phyloP scores from a whole-genome alignment of 768 basidiomycete genomes.

The Pisolithus sp. region DNA sequence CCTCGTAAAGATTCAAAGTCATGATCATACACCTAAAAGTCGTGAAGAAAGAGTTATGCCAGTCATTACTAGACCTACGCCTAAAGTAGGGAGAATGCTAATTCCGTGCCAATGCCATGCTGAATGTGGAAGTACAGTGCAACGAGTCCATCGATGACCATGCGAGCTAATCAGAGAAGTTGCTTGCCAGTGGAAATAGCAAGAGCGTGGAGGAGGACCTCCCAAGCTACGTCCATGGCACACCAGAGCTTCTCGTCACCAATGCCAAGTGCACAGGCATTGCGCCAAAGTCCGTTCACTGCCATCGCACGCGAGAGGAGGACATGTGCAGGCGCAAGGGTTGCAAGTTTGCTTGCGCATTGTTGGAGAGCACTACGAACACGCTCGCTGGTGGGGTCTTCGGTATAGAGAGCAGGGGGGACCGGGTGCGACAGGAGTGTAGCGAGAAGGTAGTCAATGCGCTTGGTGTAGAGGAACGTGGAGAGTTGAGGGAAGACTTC shows the following conservation, averaged over 20 bases:
- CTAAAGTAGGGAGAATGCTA: slow-evolving; percentile 2
- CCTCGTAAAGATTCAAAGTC: neutral
- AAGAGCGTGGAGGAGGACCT: slow-evolving; percentile 38
- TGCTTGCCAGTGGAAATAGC: slow-evolving; percentile 21
- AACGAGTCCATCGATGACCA: slow-evolving; percentile 3
- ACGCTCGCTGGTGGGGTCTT: slow-evolving; percentile 16
- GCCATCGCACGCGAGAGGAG: slow-evolving; percentile 31
- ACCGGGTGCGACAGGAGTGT: slow-evolving; percentile 50
- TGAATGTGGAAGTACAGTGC: neutral
- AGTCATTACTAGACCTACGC: too few relatives aligned
- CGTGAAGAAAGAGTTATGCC: neutral
- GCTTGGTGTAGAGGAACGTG: slow-evolving; percentile 63
- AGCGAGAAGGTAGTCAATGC: slow-evolving; percentile 49
- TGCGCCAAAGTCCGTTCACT: slow-evolving; percentile 46
- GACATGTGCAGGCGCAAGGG: slow-evolving; percentile 10
- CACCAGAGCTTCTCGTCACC: slow-evolving; percentile 42
- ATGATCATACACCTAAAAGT: slow-evolving; percentile 21
- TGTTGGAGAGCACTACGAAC: slow-evolving; percentile 9
- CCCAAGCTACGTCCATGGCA: slow-evolving; percentile 46
- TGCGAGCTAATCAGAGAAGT: slow-evolving; percentile 4
- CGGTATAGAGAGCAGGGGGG: slow-evolving; percentile 19
- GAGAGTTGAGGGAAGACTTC: slow-evolving; percentile 61
- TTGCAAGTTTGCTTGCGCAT: slow-evolving; percentile 13
- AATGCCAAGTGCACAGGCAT: slow-evolving; percentile 44
- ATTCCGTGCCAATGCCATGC: slow-evolving; percentile 8